phyloP scores from a whole-genome alignment of 805 yeast genomes.

The Candida silvatica region DNA sequence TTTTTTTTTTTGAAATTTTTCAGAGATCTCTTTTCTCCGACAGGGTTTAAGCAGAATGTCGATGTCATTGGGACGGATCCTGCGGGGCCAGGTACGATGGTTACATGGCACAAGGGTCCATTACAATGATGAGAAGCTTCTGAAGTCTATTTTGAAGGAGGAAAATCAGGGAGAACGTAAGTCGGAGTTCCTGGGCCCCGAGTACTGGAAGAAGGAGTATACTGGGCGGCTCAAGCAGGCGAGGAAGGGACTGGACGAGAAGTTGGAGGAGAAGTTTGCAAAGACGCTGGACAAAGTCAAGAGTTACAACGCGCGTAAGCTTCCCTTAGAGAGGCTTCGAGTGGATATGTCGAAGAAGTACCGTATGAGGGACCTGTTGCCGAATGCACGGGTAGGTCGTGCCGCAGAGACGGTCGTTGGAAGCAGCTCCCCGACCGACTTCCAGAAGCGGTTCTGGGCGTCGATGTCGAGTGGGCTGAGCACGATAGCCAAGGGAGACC shows the following conservation, averaged over 20 bases:
- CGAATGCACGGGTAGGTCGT: conserved; percentile 7
- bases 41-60: too few relatives aligned
- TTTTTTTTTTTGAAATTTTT: too few relatives aligned
- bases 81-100: too few relatives aligned
- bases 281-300: conserved; percentile 16
- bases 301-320: conserved; percentile 18
- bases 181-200: conserved; percentile 11
- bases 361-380: conserved; percentile 11
- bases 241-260: conserved; percentile 10
- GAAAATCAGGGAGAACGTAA: conserved; percentile 1
- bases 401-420: conserved; percentile 12
- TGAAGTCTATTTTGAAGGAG: conserved; percentile 7
- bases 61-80: too few relatives aligned
- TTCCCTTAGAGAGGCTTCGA: not conserved
- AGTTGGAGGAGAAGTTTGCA: conserved; percentile 14
- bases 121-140: conserved; percentile 11
- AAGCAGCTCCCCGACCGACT: conserved; percentile 17
- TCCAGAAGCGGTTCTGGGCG: conserved; percentile 21
- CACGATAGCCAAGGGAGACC: conserved; percentile 22
- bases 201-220: conserved; percentile 14
- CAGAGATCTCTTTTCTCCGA: too few relatives aligned
- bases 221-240: conserved; percentile 12
- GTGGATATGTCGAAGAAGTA: not conserved
- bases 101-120: too few relatives aligned
- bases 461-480: conserved; percentile 19